phyloP scores from a whole-genome alignment of 352 stramenopile genomes.

The Pythium plurisporium region DNA sequence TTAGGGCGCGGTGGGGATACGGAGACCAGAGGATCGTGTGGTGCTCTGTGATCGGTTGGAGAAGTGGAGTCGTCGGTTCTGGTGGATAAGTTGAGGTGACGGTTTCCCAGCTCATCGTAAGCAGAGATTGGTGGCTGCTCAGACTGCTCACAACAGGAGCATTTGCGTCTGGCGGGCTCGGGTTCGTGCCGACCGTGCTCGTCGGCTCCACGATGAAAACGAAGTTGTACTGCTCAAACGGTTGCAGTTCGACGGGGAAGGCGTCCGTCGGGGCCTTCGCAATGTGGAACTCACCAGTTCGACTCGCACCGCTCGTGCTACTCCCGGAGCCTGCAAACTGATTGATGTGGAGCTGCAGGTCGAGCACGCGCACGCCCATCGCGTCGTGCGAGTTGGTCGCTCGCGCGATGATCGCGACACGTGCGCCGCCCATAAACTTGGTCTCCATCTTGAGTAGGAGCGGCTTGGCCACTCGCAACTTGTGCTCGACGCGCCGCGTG shows the following conservation, averaged over 20 bases:
- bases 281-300: slow-evolving; percentile 5
- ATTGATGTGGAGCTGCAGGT: slow-evolving; percentile 64
- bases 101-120: slow-evolving; percentile 64
- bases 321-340: slow-evolving; percentile 15
- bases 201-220: slow-evolving; percentile 18
- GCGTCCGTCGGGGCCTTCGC: slow-evolving; percentile 28
- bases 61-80: slow-evolving; percentile 8
- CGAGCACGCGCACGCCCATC: slow-evolving; percentile 40
- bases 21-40: slow-evolving; percentile 67
- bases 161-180: not conserved
- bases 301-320: not conserved
- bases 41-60: slow-evolving; percentile 47
- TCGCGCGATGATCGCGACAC: slow-evolving; percentile 45
- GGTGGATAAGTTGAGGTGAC: not conserved
- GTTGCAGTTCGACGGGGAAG: slow-evolving; percentile 50
- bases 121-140: slow-evolving; percentile 38
- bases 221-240: slow-evolving; percentile 67
- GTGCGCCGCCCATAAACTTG: slow-evolving; percentile 28
- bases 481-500: slow-evolving; percentile 42
- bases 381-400: slow-evolving; percentile 41
- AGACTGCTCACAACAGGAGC: not conserved
- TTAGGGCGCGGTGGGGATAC: slow-evolving; percentile 8
- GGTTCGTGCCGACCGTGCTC: not conserved
- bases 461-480: slow-evolving; percentile 44
- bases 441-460: slow-evolving; percentile 61